Evolutionary conservation across 768 basidiomycete species (phyloP).

Genomic region (Lactarius psammicola): DNA sequence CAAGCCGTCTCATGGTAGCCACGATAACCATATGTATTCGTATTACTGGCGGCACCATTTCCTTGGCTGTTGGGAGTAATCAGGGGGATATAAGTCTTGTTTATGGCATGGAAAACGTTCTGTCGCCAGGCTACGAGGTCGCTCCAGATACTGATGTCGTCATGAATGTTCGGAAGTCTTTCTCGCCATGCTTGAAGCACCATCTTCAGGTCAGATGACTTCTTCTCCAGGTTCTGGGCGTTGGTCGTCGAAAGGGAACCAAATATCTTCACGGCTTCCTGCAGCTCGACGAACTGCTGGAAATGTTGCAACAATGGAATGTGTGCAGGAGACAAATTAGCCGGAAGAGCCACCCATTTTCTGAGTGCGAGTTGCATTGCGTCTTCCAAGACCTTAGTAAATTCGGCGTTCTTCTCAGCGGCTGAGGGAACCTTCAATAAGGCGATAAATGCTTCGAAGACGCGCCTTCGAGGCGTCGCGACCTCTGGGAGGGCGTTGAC

Average conservation of each 20-base stretch:
- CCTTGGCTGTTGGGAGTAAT: conserved; percentile 55
- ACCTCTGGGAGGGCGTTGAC: conserved; percentile 79
- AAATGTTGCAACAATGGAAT: conserved; percentile 95
- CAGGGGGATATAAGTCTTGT: conserved; percentile 92
- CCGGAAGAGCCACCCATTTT: conserved; percentile 92
- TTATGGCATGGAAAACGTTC: conserved; percentile 97
- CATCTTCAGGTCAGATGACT: conserved; percentile 93
- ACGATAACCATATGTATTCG: conserved; percentile 86
- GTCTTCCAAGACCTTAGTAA: conserved; percentile 86
- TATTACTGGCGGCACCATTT: conserved; percentile 50
- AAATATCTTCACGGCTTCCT: conserved; percentile 94
- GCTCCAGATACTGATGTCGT: conserved; percentile 98
- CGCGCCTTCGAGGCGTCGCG: conserved; percentile 90
- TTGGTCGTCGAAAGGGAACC: conserved; percentile 84
- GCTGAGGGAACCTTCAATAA: conserved; percentile 81
- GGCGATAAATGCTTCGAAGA: conserved; percentile 95
- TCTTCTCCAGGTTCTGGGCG: conserved; percentile 87
- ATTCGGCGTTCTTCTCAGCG: conserved; percentile 83
- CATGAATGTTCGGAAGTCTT: conserved; percentile 89
- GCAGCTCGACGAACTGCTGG: conserved; percentile 97
- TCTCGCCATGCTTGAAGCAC: conserved; percentile 97
- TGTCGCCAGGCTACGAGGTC: conserved; percentile 99
- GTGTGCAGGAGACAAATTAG: conserved; percentile 86
- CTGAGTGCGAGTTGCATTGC: conserved; percentile 95
- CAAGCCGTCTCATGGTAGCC: conserved; percentile 99